Evolutionary conservation across 768 basidiomycete genomes (phyloP).

Genomic region (Xerocomus spinulosus): DNA sequence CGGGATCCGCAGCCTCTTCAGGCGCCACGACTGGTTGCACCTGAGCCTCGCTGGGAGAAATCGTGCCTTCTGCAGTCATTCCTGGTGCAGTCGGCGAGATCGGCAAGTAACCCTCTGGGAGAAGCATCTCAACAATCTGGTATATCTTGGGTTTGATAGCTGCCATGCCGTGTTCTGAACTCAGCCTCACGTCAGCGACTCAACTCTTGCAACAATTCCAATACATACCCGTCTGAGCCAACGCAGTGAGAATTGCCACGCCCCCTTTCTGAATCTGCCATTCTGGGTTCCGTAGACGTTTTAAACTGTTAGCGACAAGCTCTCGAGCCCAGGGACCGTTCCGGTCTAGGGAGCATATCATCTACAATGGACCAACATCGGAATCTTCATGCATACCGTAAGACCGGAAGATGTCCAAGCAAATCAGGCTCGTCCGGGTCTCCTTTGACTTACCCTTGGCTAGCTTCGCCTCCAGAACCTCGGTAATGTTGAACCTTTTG

Average conservation of each 20-base stretch:
- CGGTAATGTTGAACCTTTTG: slow-evolving; percentile 4
- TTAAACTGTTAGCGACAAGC: slow-evolving; percentile 13
- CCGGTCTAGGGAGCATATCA: slow-evolving; percentile 4
- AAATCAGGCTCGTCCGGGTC: slow-evolving; percentile 18
- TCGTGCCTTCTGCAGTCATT: background rate
- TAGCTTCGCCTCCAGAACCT: slow-evolving; percentile 15
- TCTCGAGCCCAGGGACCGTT: slow-evolving; percentile 6
- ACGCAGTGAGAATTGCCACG: slow-evolving; percentile 19
- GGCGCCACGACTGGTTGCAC: background rate
- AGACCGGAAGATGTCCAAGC: slow-evolving; percentile 17
- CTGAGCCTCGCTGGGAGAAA: background rate
- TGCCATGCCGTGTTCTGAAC: slow-evolving; percentile 13
- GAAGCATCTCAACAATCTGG: slow-evolving; percentile 18
- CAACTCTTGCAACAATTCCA: background rate
- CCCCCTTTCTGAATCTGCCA: slow-evolving; percentile 24
- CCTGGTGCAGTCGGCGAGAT: background rate
- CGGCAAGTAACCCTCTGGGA: slow-evolving; percentile 8
- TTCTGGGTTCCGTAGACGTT: background rate
- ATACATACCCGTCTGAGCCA: slow-evolving; percentile 17
- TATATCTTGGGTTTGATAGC: slow-evolving; percentile 3
- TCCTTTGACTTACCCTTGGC: slow-evolving; percentile 8
- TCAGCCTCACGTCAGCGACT: background rate
- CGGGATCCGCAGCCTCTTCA: background rate
- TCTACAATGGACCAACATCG: no score
- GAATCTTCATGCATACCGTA: slow-evolving; percentile 5